Conservation (phyloP, 2,329 filamentous ascomycete species). For the Zelopaecilomyces penicillatus region DNA sequence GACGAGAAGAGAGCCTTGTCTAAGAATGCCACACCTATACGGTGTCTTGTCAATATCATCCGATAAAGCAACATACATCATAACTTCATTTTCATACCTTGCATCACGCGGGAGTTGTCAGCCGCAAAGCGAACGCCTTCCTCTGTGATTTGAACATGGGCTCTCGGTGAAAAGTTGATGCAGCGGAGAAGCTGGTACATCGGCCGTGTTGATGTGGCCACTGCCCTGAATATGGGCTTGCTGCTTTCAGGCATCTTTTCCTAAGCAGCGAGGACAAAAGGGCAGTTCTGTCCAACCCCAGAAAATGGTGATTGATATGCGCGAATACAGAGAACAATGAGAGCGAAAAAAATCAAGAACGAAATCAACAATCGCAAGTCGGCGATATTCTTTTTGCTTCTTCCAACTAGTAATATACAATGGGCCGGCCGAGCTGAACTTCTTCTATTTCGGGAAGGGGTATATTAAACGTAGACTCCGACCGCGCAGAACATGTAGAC, state of each 20-base stretch:
- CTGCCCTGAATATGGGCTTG: conserved; percentile 59
- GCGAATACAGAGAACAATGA: background rate
- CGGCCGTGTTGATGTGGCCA: conserved; percentile 69
- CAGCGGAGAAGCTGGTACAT: conserved; percentile 55
- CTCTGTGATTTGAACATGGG: conserved; percentile 65
- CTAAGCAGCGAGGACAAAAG: too few species aligned
- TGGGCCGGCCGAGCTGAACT: conserved; percentile 17
- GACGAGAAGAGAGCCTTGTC: conserved; percentile 83
- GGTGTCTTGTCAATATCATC: conserved; percentile 6
- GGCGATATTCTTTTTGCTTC: conserved; percentile 23
- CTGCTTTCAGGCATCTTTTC: too few species aligned
- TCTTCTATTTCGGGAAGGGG: conserved; percentile 22
- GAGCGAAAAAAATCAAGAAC: conserved; percentile 12
- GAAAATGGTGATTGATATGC: background rate
- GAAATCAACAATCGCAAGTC: conserved; percentile 17
- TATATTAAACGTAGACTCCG: conserved; percentile 89
- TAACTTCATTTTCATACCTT: conserved; percentile 49
- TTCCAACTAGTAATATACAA: conserved; percentile 29
- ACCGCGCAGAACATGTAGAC: conserved; percentile 99
- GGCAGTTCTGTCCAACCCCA: too few species aligned
- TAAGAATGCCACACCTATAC: conserved; percentile 58
- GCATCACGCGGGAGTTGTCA: conserved; percentile 83
- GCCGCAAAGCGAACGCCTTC: conserved; percentile 82
- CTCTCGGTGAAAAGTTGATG: conserved; percentile 51
- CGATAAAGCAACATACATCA: background rate